Percentiles rank a stretch among this genome's conserved stretches.
Conservation (phyloP, 192 early-diverging fungal genomes). For the Entrophospora sp. region DNA sequence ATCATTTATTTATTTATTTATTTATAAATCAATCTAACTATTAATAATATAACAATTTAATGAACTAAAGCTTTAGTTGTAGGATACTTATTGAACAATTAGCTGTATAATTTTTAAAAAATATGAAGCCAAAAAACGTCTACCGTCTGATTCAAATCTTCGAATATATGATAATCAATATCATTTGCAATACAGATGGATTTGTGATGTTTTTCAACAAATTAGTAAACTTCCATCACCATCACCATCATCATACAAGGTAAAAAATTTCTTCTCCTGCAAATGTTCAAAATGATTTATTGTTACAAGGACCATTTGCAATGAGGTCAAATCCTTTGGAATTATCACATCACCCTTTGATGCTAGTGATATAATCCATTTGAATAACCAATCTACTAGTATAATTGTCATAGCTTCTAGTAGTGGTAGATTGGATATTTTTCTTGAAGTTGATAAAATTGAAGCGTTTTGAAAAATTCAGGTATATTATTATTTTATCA, state of each 20-base stretch:
- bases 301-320: conserved; percentile 46
- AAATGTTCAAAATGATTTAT: background rate
- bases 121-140: too few species aligned
- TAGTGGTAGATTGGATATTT: conserved; percentile 54
- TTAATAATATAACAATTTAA: conserved; percentile 22
- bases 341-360: conserved; percentile 2
- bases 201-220: too few species aligned
- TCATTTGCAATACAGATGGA: too few species aligned
- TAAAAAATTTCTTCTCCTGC: conserved; percentile 17
- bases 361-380: conserved; percentile 38
- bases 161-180: too few species aligned
- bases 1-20: too few species aligned
- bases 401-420: conserved; percentile 50
- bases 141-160: too few species aligned
- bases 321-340: conserved; percentile 34
- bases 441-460: conserved; percentile 44
- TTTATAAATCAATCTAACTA: too few species aligned
- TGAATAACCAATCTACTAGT: conserved; percentile 35
- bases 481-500: background rate
- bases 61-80: conserved; percentile 19
- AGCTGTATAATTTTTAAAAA: too few species aligned
- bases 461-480: conserved; percentile 27
- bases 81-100: too few species aligned
- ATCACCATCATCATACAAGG: too few species aligned
- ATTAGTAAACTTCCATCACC: too few species aligned